A percentile compares a stretch with the other conserved stretches of the same genome.
These are phyloP conservation scores for Monosporascus sp. DNA, from an alignment of 2,329 filamentous ascomycete genomes.

Conservation along the genomic window DNA sequence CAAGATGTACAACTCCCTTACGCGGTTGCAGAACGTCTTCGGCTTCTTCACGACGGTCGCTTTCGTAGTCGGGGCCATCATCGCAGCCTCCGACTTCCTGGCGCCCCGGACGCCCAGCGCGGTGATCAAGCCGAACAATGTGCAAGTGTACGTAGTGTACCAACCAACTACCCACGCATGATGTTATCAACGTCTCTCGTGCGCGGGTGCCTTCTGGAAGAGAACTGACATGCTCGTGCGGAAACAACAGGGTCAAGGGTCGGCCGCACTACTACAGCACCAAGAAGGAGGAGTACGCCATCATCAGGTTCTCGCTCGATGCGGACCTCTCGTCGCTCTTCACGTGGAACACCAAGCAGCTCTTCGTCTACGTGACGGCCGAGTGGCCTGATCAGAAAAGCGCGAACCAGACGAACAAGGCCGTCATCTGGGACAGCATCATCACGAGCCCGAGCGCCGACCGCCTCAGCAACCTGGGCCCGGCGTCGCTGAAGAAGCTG, in stretches of 20 bases:
- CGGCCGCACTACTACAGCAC: conserved; percentile 92
- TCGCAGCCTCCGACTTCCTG: conserved; percentile 74
- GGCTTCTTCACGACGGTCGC: conserved; percentile 96
- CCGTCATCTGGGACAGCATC: conserved; percentile 94
- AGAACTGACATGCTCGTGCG: too few species aligned
- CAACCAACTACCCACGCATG: conserved; percentile 4
- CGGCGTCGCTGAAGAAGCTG: conserved; percentile 57
- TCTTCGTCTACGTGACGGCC: conserved; percentile 94
- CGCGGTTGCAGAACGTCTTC: conserved; percentile 86
- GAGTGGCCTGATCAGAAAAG: conserved; percentile 50
- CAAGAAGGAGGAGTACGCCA: conserved; percentile 92
- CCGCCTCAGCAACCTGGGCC: conserved; percentile 56
- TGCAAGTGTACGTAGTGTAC: conserved; percentile 65
- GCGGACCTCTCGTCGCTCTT: conserved; percentile 89
- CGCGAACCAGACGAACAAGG: conserved; percentile 53
- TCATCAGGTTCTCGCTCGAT: conserved; percentile 88
- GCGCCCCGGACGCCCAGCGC: conserved; percentile 63
- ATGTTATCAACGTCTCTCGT: background rate
- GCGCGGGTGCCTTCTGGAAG: too few species aligned
- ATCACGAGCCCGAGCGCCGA: conserved; percentile 69
- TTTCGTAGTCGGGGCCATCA: conserved; percentile 71
- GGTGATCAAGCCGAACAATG: conserved; percentile 62
- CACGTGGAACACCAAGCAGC: conserved; percentile 98
- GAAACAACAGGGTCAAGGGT: conserved; percentile 64
- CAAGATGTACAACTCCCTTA: conserved; percentile 81